phyloP scores from a whole-genome alignment of 1,284 basidiomycete genomes.

The Cutaneotrichosporon sp. region DNA sequence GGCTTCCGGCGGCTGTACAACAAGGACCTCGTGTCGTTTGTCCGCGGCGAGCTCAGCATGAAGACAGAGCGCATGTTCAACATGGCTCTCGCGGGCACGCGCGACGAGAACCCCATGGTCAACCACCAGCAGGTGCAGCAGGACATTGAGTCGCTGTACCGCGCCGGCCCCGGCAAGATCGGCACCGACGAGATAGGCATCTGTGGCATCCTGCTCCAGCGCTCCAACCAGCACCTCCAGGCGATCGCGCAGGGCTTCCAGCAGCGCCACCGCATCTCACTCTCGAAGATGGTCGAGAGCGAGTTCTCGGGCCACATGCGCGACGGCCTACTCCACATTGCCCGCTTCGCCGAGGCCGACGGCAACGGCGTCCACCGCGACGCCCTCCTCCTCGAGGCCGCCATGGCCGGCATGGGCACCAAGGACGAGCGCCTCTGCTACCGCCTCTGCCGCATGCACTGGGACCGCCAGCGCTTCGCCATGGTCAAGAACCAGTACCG shows the following conservation, averaged over 20 bases:
- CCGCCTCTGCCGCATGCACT: constrained; percentile 50
- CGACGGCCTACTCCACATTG: constrained; percentile 48
- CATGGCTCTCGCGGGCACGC: constrained; percentile 50
- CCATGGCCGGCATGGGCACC: constrained; percentile 53
- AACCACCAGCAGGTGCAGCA: constrained; percentile 51
- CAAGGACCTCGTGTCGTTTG: constrained; percentile 45
- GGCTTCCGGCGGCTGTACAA: constrained; percentile 47
- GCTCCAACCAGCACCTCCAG: constrained; percentile 49
- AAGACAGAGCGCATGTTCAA: constrained; percentile 55
- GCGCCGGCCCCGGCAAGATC: constrained; percentile 50
- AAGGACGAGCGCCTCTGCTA: constrained; percentile 54
- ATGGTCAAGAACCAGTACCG: constrained; percentile 52
- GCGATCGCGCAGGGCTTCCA: constrained; percentile 51
- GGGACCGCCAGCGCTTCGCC: constrained; percentile 51
- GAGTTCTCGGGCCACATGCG: constrained; percentile 56
- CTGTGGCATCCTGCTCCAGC: constrained; percentile 50
- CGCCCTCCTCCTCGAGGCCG: constrained; percentile 44
- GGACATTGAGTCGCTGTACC: constrained; percentile 51
- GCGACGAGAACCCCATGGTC: constrained; percentile 51
- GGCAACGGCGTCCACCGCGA: constrained; percentile 51
- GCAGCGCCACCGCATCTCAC: constrained; percentile 35
- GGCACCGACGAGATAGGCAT: constrained; percentile 56
- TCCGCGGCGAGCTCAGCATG: constrained; percentile 53
- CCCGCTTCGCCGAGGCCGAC: constrained; percentile 44
- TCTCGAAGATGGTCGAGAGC: constrained; percentile 47